Evolutionary conservation across 2,329 filamentous ascomycete genomes (phyloP).

Genomic region (Apiospora arundinis): DNA sequence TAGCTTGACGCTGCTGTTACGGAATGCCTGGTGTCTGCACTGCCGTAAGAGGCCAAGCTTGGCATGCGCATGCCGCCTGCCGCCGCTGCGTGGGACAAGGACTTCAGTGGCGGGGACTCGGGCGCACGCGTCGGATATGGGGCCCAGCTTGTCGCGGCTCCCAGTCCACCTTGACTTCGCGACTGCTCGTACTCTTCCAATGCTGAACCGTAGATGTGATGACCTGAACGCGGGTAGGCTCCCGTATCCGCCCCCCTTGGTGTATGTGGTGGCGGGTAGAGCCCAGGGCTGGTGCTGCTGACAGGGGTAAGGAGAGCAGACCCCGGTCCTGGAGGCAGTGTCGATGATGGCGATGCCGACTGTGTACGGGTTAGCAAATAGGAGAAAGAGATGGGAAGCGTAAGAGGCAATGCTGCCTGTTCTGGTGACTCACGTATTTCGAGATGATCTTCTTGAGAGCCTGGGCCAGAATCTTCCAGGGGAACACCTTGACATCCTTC

Average conservation of each 20-base stretch:
- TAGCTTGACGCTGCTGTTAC: conserved; percentile 44
- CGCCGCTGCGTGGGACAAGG: conserved; percentile 42
- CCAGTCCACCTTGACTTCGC: background rate
- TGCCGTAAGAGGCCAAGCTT: conserved; percentile 47
- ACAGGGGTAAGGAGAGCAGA: conserved; percentile 41
- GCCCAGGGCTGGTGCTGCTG: conserved; percentile 40
- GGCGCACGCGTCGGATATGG: conserved; percentile 47
- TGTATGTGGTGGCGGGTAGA: conserved; percentile 44
- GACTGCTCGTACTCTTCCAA: conserved; percentile 30
- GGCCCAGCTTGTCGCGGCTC: conserved; percentile 52
- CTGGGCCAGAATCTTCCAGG: conserved; percentile 86
- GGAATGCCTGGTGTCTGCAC: conserved; percentile 40
- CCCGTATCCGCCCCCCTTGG: conserved; percentile 44
- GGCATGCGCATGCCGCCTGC: conserved; percentile 43
- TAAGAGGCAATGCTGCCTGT: background rate
- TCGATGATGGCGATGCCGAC: conserved; percentile 39
- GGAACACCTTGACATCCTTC: conserved; percentile 98
- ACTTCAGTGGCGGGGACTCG: conserved; percentile 49
- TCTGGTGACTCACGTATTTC: conserved; percentile 70
- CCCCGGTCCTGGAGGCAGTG: conserved; percentile 33
- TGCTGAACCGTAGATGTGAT: conserved; percentile 55
- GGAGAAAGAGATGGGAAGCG: background rate
- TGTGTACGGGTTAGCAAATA: conserved; percentile 27
- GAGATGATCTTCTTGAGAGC: conserved; percentile 98
- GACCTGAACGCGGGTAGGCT: conserved; percentile 35